Base-by-base conservation (phyloP, 768 basidiomycete species). In the Trametes meyenii region DNA sequence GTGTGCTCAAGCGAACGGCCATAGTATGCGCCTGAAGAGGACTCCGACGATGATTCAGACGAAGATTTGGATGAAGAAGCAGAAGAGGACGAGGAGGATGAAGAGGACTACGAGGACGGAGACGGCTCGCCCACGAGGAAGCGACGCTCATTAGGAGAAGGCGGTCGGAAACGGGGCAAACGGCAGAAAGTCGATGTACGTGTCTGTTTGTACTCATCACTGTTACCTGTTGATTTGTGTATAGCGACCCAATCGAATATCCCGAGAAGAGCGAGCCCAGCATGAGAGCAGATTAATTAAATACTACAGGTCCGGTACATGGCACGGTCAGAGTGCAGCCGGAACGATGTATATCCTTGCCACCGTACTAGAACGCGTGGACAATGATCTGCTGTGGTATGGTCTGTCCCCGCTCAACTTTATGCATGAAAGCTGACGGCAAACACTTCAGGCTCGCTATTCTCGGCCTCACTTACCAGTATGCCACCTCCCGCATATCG, bases 331-430 rank as follows among this genome's bases (percentile, higher is more conserved):
- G 75, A 93, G 92, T 68, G 94, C 92, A 7, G 86, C 95, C 11
- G 89, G 90, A 23, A 90, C 89, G 29, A 84, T 98, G 52, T 98
- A 96, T 73, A 80, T 93, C 63, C 85, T 99, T 3, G 93, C 96
- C 11, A 94, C 90, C 5, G 82, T 88, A n/a, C 82, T 98, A 10
- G 94, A 96, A 69, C 85, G 96, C 36, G 90, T 89, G 12, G 96
- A 98, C 73, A 93, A 94, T 69, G 94, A 98, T 73, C 81, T 96
- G 7, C 79, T 98, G 48, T 99, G 97, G 97, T 94, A 35, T 7
- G 55, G 6, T 29, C 14, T 38, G 29, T n/a, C 26, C 51, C 50
- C 33, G 10, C 19, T 21, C 23, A 29, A 26, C 45, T 51, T 21
- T 21, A 39, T n/a, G n/a, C n/a, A n/a, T n/a, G 56, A 39, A 16